Percentiles rank a stretch among this genome's conserved stretches.
Conservation (phyloP, 495 filamentous ascomycete species). For the Penicillium lividum region DNA sequence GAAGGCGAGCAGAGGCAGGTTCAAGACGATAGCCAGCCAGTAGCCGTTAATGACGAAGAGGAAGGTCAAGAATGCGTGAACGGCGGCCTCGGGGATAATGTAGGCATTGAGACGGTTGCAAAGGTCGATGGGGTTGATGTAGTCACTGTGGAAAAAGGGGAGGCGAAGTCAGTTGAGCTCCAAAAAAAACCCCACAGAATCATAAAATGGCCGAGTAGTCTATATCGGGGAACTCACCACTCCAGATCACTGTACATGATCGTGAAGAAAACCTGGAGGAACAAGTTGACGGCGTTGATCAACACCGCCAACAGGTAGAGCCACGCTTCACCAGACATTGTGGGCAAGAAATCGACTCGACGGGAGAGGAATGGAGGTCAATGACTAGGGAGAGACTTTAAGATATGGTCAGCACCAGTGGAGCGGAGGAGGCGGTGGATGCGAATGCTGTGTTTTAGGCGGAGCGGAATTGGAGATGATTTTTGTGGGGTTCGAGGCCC, state of each 20-base stretch:
- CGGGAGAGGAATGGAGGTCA: slow-evolving; percentile 6
- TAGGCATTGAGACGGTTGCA: slow-evolving; percentile 99
- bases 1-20: slow-evolving; percentile 87
- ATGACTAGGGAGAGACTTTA: slow-evolving; percentile 10
- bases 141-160: slow-evolving; percentile 66
- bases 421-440: not conserved
- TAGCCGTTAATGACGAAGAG: slow-evolving; percentile 98
- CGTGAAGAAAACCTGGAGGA: slow-evolving; percentile 99
- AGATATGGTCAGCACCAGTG: not conserved
- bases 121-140: slow-evolving; percentile 99
- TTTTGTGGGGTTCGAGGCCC: slow-evolving; percentile 28
- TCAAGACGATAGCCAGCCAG: slow-evolving; percentile 91
- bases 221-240: slow-evolving; percentile 64
- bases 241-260: slow-evolving; percentile 99
- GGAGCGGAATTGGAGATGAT: slow-evolving; percentile 30
- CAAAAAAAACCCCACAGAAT: not conserved
- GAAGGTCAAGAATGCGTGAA: slow-evolving; percentile 92
- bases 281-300: slow-evolving; percentile 99
- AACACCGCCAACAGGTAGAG: slow-evolving; percentile 97
- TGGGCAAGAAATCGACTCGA: slow-evolving; percentile 40
- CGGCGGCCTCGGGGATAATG: slow-evolving; percentile 97
- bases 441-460: slow-evolving; percentile 1
- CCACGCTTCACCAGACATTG: slow-evolving; percentile 99
- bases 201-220: no score
- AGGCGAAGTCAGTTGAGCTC: slow-evolving; percentile 22